Conservation (phyloP, 768 basidiomycete genomes). For the Tricholoma furcatifolium region DNA sequence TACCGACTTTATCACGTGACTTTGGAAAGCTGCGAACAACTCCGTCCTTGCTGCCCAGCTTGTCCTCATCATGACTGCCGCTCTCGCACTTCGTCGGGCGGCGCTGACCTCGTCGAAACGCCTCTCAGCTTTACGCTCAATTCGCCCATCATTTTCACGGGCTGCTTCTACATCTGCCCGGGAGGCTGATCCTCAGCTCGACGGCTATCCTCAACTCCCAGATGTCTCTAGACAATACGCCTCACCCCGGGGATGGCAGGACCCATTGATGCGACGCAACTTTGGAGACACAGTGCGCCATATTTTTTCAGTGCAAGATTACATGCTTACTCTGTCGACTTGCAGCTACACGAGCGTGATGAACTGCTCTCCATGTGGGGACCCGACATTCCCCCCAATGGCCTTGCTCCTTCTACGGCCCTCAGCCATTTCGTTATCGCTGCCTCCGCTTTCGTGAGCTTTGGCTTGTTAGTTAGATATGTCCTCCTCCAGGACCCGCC, state of each 20-base stretch:
- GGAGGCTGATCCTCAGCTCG: slow-evolving; percentile 64
- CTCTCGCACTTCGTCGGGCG: slow-evolving; percentile 38
- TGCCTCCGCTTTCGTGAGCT: slow-evolving; percentile 56
- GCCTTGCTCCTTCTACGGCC: slow-evolving; percentile 54
- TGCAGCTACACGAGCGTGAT: slow-evolving; percentile 76
- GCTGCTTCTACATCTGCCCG: slow-evolving; percentile 33
- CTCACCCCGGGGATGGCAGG: slow-evolving; percentile 71
- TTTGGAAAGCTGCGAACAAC: too few relatives aligned
- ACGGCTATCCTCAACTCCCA: slow-evolving; percentile 73
- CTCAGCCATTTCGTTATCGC: slow-evolving; percentile 66
- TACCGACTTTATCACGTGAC: too few relatives aligned
- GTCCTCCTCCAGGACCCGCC: slow-evolving; percentile 59
- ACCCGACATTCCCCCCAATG: slow-evolving; percentile 62
- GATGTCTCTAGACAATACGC: slow-evolving; percentile 63
- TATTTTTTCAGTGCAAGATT: slow-evolving; percentile 5
- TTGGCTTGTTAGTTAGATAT: slow-evolving; percentile 59
- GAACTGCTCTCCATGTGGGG: slow-evolving; percentile 88
- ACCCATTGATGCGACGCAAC: slow-evolving; percentile 73
- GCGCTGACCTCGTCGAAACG: slow-evolving; percentile 29
- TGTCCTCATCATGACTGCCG: slow-evolving; percentile 32
- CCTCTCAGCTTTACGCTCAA: slow-evolving; percentile 7
- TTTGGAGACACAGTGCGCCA: slow-evolving; percentile 68
- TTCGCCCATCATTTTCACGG: slow-evolving; percentile 18
- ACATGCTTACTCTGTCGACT: slow-evolving; percentile 10
- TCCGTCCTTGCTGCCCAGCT: too few relatives aligned